Percentiles rank a stretch among this genome's conserved stretches.
These are phyloP conservation scores for Cercospora sp. DNA, from an alignment of 2,329 filamentous ascomycete genomes.

Conservation along the genomic window DNA sequence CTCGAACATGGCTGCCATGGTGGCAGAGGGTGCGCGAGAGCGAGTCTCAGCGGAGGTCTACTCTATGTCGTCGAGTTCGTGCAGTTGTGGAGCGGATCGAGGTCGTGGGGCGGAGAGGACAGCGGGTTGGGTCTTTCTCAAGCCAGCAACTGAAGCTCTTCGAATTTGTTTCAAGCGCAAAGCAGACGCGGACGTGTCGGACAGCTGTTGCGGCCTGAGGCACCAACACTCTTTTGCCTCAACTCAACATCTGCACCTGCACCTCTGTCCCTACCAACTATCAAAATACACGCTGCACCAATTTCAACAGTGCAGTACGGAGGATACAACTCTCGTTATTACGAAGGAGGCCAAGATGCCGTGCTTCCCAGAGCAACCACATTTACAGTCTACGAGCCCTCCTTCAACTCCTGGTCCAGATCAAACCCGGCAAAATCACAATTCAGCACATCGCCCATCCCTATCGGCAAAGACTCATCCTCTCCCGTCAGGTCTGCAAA, in stretches of 20 bases:
- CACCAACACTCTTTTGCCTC: background rate
- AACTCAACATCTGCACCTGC: background rate
- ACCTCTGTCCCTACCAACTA: background rate
- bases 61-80: background rate
- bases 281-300: background rate
- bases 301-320: background rate
- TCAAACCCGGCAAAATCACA: background rate
- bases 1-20: constrained; percentile 95
- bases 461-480: background rate
- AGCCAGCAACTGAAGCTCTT: background rate
- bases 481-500: background rate
- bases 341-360: background rate
- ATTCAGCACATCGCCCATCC: constrained; percentile 4
- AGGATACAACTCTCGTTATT: background rate
- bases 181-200: constrained; percentile 4
- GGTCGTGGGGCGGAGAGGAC: background rate
- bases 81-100: background rate
- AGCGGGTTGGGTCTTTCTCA: background rate
- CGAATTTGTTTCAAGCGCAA: constrained; percentile 8
- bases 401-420: background rate
- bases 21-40: background rate
- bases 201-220: background rate
- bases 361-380: background rate
- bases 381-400: background rate
- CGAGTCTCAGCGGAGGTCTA: background rate